phyloP scores from a whole-genome alignment of 2,329 filamentous ascomycete genomes.

The Knufia petricola region DNA sequence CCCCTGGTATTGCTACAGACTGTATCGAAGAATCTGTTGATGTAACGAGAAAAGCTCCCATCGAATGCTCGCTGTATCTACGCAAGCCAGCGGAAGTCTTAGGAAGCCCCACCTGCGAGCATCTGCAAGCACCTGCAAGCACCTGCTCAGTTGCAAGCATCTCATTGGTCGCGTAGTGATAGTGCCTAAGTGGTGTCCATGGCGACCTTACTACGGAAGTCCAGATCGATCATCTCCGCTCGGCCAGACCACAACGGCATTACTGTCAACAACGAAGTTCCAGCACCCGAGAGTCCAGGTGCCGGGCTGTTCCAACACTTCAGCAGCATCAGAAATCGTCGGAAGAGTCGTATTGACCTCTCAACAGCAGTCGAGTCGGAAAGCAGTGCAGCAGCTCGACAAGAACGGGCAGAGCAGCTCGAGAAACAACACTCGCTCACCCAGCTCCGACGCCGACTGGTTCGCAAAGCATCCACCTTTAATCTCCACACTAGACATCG shows the following conservation, averaged over 20 bases:
- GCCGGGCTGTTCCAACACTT: conserved; percentile 1
- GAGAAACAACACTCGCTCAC: conserved; percentile 11
- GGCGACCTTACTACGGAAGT: conserved; percentile 16
- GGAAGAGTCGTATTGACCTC: conserved; percentile 6
- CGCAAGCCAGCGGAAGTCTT: no score
- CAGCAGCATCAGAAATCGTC: conserved; percentile 5
- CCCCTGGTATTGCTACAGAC: not conserved
- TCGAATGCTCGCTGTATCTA: no score
- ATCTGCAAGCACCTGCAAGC: not conserved
- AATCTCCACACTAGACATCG: conserved; percentile 15
- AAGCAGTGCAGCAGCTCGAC: not conserved
- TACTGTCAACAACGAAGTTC: not conserved
- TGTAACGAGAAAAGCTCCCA: not conserved
- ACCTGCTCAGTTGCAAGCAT: not conserved
- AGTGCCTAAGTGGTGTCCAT: not conserved
- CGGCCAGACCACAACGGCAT: not conserved
- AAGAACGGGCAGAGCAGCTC: conserved; percentile 4
- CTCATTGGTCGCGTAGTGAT: not conserved
- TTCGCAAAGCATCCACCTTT: conserved; percentile 20
- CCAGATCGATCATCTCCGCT: conserved; percentile 16
- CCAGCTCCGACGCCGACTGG: conserved; percentile 17
- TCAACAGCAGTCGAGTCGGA: conserved; percentile 8
- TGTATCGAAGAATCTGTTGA: not conserved
- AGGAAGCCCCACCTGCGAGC: no score
- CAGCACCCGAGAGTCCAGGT: conserved; percentile 4